These are phyloP conservation scores for Hemileccinum rubropunctum DNA, from an alignment of 768 basidiomycete genomes.

Conservation along the genomic window DNA sequence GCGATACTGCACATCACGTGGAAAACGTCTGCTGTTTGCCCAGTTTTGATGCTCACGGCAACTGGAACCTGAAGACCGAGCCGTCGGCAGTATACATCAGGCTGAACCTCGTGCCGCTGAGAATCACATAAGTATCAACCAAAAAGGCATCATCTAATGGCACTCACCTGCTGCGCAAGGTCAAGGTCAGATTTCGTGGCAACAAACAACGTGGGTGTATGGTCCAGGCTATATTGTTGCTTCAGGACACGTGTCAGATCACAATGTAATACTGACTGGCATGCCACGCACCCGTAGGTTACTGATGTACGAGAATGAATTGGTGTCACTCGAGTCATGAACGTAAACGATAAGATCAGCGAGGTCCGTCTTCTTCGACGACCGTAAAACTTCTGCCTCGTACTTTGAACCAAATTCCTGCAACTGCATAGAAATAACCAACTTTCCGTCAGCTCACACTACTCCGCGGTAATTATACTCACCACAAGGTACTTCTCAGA, in stretches of 20 bases:
- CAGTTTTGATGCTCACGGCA: slow-evolving; percentile 86
- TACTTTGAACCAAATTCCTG: slow-evolving; percentile 98
- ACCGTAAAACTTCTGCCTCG: slow-evolving; percentile 86
- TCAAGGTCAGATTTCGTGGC: slow-evolving; percentile 99
- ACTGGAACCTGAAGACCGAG: slow-evolving; percentile 91
- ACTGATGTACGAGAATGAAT: slow-evolving; percentile 98
- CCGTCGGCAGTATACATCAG: slow-evolving; percentile 92
- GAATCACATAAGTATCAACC: slow-evolving; percentile 7
- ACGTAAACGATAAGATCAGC: slow-evolving; percentile 96
- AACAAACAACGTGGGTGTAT: slow-evolving; percentile 93
- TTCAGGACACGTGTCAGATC: slow-evolving; percentile 34
- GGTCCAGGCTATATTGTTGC: slow-evolving; percentile 97
- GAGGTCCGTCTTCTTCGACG: slow-evolving; percentile 85
- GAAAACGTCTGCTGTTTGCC: slow-evolving; percentile 84
- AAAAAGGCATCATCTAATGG: not conserved
- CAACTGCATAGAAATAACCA: slow-evolving; percentile 48
- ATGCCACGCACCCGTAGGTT: slow-evolving; percentile 74
- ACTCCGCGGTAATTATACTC: slow-evolving; percentile 45
- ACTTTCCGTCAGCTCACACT: not conserved
- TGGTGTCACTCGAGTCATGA: slow-evolving; percentile 97
- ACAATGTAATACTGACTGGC: not conserved
- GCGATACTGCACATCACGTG: slow-evolving; percentile 82
- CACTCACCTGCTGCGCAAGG: slow-evolving; percentile 83
- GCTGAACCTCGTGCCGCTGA: slow-evolving; percentile 96
- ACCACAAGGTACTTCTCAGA: slow-evolving; percentile 96